phyloP scores from a whole-genome alignment of 345 rosid genomes.

The Eucalyptus curtisii region DNA sequence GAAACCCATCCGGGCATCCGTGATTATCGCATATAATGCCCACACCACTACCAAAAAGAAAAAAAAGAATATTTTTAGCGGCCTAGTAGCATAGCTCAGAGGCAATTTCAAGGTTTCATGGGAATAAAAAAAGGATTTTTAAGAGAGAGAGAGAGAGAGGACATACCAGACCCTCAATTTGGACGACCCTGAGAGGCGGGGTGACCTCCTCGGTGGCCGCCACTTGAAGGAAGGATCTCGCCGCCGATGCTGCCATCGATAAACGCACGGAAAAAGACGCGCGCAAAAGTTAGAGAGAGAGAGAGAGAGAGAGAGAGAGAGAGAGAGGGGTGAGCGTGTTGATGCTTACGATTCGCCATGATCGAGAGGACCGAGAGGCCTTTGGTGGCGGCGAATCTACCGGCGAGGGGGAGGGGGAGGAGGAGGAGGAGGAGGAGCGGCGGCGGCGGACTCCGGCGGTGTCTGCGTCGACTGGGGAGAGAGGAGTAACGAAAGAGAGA shows the following conservation, averaged over 20 bases:
- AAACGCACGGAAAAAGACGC: neutral
- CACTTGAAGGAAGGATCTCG: constrained; percentile 79
- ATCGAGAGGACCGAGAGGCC: neutral
- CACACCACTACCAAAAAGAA: neutral
- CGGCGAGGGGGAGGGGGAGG: neutral
- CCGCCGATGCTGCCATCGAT: constrained; percentile 12
- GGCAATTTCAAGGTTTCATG: neutral
- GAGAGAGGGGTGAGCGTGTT: neutral
- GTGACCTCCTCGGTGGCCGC: constrained; percentile 78
- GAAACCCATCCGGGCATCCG: neutral
- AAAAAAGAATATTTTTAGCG: neutral
- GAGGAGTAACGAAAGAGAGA: neutral
- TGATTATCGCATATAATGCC: neutral
- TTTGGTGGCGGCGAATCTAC: neutral
- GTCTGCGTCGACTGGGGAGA: neutral
- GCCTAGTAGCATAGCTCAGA: neutral
- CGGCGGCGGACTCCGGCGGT: neutral
- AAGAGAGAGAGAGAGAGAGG: neutral
- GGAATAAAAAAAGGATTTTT: neutral
- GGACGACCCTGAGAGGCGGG: constrained; percentile 90
- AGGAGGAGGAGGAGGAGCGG: neutral
- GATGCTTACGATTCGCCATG: neutral
- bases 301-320: neutral
- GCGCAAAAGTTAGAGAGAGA: neutral
- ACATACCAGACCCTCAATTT: constrained; percentile 94